Percentiles rank a stretch among this genome's conserved stretches.
These are phyloP conservation scores for Penicillium macrosclerotiorum DNA, from an alignment of 495 filamentous ascomycete species.

Conservation along the genomic window DNA sequence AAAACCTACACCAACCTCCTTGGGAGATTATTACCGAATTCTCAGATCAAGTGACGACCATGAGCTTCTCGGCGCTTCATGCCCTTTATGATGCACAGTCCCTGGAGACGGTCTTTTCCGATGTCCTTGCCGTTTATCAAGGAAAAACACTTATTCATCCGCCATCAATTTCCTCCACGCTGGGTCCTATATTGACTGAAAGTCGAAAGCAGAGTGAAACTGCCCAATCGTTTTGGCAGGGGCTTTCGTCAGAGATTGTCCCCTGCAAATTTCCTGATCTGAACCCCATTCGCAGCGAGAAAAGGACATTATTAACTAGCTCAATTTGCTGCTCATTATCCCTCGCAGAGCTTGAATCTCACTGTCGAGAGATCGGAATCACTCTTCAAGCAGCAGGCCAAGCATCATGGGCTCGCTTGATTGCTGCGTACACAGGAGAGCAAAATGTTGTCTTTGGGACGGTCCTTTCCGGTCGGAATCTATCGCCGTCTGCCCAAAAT, in stretches of 20 bases:
- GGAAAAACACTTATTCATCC: conserved; percentile 16
- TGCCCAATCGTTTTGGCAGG: conserved; percentile 60
- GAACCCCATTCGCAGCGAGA: conserved; percentile 53
- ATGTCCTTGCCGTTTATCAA: conserved; percentile 46
- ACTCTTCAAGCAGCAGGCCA: conserved; percentile 70
- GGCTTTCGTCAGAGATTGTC: conserved; percentile 47
- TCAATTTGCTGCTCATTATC: conserved; percentile 38
- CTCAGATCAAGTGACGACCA: conserved; percentile 8
- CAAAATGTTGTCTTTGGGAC: conserved; percentile 65
- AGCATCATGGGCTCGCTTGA: conserved; percentile 69
- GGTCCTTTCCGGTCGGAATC: conserved; percentile 66
- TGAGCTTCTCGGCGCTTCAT: conserved; percentile 64
- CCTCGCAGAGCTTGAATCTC: conserved; percentile 46
- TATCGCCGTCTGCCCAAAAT: conserved; percentile 47
- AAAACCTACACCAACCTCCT: conserved; percentile 43
- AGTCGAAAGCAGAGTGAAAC: conserved; percentile 27
- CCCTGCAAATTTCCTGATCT: conserved; percentile 67
- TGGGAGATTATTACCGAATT: conserved; percentile 45
- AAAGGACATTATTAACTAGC: conserved; percentile 32
- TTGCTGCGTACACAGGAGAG: conserved; percentile 73
- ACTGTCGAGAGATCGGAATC: conserved; percentile 52
- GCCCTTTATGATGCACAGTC: conserved; percentile 78
- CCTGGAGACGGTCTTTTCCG: conserved; percentile 56
- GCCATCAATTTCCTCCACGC: conserved; percentile 33
- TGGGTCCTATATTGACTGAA: conserved; percentile 53